These are phyloP conservation scores for Mycena haematopus DNA, from an alignment of 768 basidiomycete genomes.

Conservation along the genomic window DNA sequence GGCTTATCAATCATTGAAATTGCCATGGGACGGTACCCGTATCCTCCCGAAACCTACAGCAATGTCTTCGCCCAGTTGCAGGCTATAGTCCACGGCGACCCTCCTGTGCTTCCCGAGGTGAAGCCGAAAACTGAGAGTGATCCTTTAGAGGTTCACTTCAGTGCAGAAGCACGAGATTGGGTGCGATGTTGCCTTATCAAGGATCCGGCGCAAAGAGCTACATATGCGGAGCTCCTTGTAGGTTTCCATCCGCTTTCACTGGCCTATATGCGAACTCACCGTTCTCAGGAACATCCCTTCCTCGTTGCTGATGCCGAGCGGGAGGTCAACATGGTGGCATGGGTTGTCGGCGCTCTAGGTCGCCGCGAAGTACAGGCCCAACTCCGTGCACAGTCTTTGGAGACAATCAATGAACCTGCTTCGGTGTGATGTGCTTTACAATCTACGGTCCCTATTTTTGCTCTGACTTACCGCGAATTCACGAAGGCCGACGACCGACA, in stretches of 20 bases:
- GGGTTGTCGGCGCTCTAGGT: slow-evolving; percentile 68
- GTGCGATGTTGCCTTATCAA: slow-evolving; percentile 83
- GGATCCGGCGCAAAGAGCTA: slow-evolving; percentile 78
- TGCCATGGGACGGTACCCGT: slow-evolving; percentile 89
- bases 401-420: slow-evolving; percentile 17
- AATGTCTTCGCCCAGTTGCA: slow-evolving; percentile 96
- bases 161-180: slow-evolving; percentile 79
- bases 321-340: slow-evolving; percentile 83
- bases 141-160: slow-evolving; percentile 32
- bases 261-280: neutral
- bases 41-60: slow-evolving; percentile 95
- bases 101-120: slow-evolving; percentile 82
- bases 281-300: slow-evolving; percentile 76
- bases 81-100: slow-evolving; percentile 96
- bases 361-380: slow-evolving; percentile 27
- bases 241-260: slow-evolving; percentile 35
- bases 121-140: slow-evolving; percentile 46
- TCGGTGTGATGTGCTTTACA: slow-evolving; percentile 20
- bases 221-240: slow-evolving; percentile 82
- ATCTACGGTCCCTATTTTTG: neutral
- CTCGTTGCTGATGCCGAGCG: slow-evolving; percentile 62
- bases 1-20: slow-evolving; percentile 95
- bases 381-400: slow-evolving; percentile 5
- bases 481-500: slow-evolving; percentile 20
- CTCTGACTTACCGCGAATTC: slow-evolving; percentile 11